Percentiles rank a stretch among this genome's conserved stretches.
Evolutionary conservation across 169 alveolate genomes (phyloP).

Genomic region (Blepharisma undulans): DNA sequence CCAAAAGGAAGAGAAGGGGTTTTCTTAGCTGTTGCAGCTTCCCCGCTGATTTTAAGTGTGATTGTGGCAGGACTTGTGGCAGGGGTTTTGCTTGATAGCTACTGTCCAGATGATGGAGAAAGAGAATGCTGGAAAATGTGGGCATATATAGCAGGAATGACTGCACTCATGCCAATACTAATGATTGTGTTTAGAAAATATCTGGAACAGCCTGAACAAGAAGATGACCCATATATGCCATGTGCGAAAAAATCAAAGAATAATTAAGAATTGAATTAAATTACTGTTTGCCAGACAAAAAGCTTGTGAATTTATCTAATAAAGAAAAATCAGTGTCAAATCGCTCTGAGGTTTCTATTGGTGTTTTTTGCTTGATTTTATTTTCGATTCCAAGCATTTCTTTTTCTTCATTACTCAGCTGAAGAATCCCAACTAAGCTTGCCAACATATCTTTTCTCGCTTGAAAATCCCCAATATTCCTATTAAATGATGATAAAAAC

Average conservation of each 20-base stretch:
- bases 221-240: neutral
- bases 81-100: slow-evolving; percentile 36
- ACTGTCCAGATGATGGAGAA: slow-evolving; percentile 49
- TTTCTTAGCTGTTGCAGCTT: slow-evolving; percentile 54
- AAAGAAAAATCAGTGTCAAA: neutral
- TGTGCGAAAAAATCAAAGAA: neutral
- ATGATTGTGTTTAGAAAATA: slow-evolving; percentile 20
- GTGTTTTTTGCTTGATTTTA: neutral
- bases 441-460: neutral
- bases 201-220: neutral
- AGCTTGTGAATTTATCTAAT: neutral
- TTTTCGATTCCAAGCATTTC: neutral
- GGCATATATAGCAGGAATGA: neutral
- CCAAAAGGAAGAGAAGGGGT: slow-evolving; percentile 60
- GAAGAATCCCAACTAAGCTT: neutral
- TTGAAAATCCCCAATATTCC: neutral
- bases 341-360: neutral
- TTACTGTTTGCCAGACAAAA: neutral
- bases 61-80: slow-evolving; percentile 40
- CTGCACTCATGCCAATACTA: neutral
- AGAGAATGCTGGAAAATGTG: slow-evolving; percentile 41
- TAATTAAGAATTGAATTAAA: neutral
- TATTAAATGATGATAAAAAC: neutral
- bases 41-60: slow-evolving; percentile 26
- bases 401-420: slow-evolving; percentile 12